Conservation (phyloP, 1,139 yeast species). For the Yamadazyma songkhlaensis region DNA sequence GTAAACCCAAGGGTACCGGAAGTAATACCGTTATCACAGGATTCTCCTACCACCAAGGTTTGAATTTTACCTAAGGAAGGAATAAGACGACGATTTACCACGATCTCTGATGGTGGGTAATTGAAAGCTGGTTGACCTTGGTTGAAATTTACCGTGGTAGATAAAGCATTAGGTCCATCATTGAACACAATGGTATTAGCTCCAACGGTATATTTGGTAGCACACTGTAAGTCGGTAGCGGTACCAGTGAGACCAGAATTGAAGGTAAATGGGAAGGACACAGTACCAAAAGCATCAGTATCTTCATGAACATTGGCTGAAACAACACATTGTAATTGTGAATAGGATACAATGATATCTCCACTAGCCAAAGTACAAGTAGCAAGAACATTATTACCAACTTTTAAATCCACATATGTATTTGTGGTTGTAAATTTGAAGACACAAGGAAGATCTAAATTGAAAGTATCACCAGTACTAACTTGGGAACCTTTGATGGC, state of each 20-base stretch:
- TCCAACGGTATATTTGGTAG: slow-evolving; percentile 22
- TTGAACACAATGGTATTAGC: slow-evolving; percentile 23
- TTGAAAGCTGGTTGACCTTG: slow-evolving; percentile 10
- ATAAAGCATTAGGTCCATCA: slow-evolving; percentile 24
- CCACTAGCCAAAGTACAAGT: slow-evolving; percentile 25
- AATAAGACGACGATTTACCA: slow-evolving; percentile 10
- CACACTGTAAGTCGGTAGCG: slow-evolving; percentile 17
- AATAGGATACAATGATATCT: slow-evolving; percentile 21
- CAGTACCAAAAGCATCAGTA: slow-evolving; percentile 20
- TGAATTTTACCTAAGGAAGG: slow-evolving; percentile 18
- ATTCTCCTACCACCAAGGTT: slow-evolving; percentile 17
- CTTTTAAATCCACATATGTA: slow-evolving; percentile 16
- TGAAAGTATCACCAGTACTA: slow-evolving; percentile 29
- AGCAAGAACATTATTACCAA: slow-evolving; percentile 20
- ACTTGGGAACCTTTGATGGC: slow-evolving; percentile 21
- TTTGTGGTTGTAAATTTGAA: slow-evolving; percentile 24
- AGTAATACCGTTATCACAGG: slow-evolving; percentile 24
- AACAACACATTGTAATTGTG: slow-evolving; percentile 25
- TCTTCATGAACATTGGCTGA: slow-evolving; percentile 11
- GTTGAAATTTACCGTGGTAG: slow-evolving; percentile 8
- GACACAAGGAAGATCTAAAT: slow-evolving; percentile 28
- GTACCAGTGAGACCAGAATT: slow-evolving; percentile 22
- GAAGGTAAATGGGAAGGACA: slow-evolving; percentile 25
- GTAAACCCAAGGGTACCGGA: slow-evolving; percentile 23
- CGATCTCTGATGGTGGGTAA: slow-evolving; percentile 7